Conservation (phyloP, 1,139 yeast genomes). For the Blastobotrys petasosporus region DNA sequence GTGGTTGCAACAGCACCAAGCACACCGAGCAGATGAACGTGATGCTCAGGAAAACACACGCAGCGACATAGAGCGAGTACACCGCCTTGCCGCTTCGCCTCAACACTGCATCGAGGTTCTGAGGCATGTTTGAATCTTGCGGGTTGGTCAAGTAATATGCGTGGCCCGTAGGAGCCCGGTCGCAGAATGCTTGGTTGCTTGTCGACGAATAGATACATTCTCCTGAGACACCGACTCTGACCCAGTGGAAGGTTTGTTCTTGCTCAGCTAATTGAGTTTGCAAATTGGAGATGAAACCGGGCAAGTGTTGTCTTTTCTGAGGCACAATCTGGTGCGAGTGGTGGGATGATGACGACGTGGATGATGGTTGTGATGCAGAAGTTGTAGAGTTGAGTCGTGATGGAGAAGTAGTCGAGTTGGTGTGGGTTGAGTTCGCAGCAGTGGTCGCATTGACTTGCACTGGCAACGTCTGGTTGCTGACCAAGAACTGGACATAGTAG, state of each 20-base stretch:
- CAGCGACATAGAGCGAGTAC: not conserved
- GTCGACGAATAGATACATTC: conserved; percentile 2
- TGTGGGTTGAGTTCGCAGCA: not conserved
- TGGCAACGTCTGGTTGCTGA: not conserved
- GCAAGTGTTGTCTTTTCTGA: no score
- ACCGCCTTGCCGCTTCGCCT: conserved; percentile 5
- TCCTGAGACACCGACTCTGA: conserved; percentile 6
- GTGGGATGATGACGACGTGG: no score
- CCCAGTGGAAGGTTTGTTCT: conserved; percentile 3
- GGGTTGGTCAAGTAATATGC: conserved; percentile 7
- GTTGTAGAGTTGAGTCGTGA: no score
- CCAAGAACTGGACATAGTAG: conserved; percentile 1
- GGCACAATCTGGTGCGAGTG: no score
- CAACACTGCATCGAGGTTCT: not conserved
- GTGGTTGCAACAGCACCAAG: no score
- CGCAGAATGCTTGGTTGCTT: not conserved
- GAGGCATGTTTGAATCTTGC: conserved; percentile 4
- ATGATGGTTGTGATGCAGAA: no score
- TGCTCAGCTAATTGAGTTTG: no score
- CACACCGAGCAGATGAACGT: no score
- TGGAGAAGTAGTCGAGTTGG: no score
- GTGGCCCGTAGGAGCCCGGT: not conserved
- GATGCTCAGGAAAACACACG: no score
- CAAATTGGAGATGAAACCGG: no score
- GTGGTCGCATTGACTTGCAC: not conserved